These are phyloP conservation scores for Cenchrus fungigraminus DNA, from an alignment of 176 grass and related monocot genomes.

Conservation along the genomic window DNA sequence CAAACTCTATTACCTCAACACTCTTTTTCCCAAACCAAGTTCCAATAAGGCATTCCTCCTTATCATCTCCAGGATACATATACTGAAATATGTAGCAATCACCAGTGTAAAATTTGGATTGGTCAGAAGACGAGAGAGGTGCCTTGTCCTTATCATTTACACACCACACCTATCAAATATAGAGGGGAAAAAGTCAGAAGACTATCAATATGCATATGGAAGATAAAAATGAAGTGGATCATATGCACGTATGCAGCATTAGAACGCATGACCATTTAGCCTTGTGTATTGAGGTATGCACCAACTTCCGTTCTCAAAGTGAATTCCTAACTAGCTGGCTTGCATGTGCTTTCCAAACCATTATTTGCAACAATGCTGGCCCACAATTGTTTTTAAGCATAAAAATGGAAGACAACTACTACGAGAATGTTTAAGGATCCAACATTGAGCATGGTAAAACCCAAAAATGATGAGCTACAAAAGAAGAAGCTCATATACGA, in stretches of 20 bases:
- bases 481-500: conserved; percentile 1
- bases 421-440: not conserved
- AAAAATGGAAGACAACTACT: conserved; percentile 3
- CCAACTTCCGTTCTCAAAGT: conserved; percentile 7
- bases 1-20: conserved; percentile 64
- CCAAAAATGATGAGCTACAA: not conserved
- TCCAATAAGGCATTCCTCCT: conserved; percentile 89
- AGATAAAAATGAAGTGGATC: conserved; percentile 13
- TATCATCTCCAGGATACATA: conserved; percentile 80
- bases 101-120: conserved; percentile 92
- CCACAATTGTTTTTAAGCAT: not conserved
- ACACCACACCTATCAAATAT: conserved; percentile 72
- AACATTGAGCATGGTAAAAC: not conserved
- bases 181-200: conserved; percentile 13
- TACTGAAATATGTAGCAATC: conserved; percentile 99
- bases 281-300: conserved; percentile 2
- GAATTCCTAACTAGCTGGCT: conserved; percentile 17
- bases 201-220: conserved; percentile 15
- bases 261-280: not conserved
- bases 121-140: conserved; percentile 61
- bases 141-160: conserved; percentile 81
- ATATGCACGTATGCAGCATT: conserved; percentile 19
- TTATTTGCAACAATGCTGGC: conserved; percentile 1
- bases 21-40: conserved; percentile 97
- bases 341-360: not conserved